phyloP scores from a whole-genome alignment of 306 rosid genomes.

The Citrullus mucosospermus region DNA sequence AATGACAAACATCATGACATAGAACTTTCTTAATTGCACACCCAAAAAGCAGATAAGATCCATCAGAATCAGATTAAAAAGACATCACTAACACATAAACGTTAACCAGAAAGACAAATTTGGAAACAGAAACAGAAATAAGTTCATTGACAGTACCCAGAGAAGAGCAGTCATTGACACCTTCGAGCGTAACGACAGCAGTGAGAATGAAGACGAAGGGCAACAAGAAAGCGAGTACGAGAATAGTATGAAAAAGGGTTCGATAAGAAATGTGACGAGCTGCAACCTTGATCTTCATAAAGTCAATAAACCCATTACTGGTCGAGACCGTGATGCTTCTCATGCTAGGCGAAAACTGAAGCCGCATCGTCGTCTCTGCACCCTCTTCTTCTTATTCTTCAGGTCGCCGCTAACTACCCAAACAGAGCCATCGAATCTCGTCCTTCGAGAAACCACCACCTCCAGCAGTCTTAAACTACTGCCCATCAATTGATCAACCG shows the following conservation, averaged over 20 bases:
- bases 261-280: constrained; percentile 99
- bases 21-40: not conserved
- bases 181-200: constrained; percentile 98
- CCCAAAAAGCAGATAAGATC: not conserved
- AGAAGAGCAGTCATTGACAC: constrained; percentile 99
- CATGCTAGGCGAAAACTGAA: constrained; percentile 99
- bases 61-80: not conserved
- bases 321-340: constrained; percentile 99
- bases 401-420: constrained; percentile 20
- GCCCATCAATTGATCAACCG: constrained; percentile 49
- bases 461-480: constrained; percentile 29
- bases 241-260: constrained; percentile 95
- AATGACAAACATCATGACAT: not conserved
- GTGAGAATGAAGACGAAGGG: constrained; percentile 98
- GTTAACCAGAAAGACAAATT: not conserved
- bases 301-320: constrained; percentile 96
- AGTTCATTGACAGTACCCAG: constrained; percentile 53
- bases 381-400: constrained; percentile 40
- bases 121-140: not conserved
- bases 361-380: constrained; percentile 99
- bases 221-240: constrained; percentile 82
- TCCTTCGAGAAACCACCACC: constrained; percentile 14
- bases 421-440: constrained; percentile 17
- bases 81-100: not conserved
- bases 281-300: constrained; percentile 99